Evolutionary conservation across 2,329 filamentous ascomycete genomes (phyloP).

Genomic region (Decorospora gaudefroyi): DNA sequence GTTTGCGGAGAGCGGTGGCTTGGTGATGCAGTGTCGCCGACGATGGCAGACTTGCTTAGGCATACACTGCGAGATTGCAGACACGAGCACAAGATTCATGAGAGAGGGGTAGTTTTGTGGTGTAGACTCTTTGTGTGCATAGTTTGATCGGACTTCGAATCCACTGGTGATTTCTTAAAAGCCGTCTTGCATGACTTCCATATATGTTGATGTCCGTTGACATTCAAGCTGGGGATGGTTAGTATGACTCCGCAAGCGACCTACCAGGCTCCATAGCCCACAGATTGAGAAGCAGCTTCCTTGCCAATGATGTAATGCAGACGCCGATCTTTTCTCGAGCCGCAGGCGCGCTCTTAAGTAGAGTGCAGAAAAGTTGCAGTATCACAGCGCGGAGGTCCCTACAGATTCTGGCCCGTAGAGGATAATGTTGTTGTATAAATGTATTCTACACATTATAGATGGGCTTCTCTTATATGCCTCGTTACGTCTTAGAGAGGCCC

Average conservation of each 20-base stretch:
- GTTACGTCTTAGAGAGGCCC: too few species aligned
- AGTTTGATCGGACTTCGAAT: slow-evolving; percentile 39
- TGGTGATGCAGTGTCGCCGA: slow-evolving; percentile 14
- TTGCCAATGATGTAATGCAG: slow-evolving; percentile 21
- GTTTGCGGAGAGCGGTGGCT: slow-evolving; percentile 7
- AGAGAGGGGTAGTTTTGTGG: slow-evolving; percentile 9
- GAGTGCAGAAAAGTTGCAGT: too few species aligned
- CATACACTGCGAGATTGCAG: slow-evolving; percentile 25
- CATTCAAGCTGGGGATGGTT: too few species aligned
- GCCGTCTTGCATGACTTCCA: not conserved
- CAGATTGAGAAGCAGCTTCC: slow-evolving; percentile 5
- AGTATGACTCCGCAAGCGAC: too few species aligned
- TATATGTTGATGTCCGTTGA: too few species aligned
- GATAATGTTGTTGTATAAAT: too few species aligned
- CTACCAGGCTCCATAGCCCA: too few species aligned
- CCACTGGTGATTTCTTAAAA: slow-evolving; percentile 25
- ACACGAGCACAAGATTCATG: slow-evolving; percentile 30
- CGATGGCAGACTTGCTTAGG: slow-evolving; percentile 33
- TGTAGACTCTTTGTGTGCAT: slow-evolving; percentile 36
- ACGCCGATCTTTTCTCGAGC: slow-evolving; percentile 1
- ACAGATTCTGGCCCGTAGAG: too few species aligned
- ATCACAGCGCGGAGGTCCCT: too few species aligned
- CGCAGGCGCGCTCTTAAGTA: not conserved
- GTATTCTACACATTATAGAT: too few species aligned
- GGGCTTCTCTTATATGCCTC: too few species aligned